phyloP scores from a whole-genome alignment of 106 monocot species.

The Dendrobium chrysotoxum region DNA sequence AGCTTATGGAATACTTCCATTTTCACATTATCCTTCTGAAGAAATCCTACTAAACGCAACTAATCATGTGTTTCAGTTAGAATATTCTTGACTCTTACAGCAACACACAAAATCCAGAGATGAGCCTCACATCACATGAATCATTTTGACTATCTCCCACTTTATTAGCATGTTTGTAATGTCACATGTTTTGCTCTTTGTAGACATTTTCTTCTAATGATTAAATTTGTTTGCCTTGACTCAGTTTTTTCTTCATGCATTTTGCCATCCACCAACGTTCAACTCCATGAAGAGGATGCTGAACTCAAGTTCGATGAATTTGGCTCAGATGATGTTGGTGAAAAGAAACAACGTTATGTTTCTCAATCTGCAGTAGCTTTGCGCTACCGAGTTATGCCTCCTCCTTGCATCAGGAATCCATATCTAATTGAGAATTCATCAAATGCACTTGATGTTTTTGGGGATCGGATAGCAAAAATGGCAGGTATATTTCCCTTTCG shows the following conservation, averaged over 20 bases:
- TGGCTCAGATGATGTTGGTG: conserved; percentile 15
- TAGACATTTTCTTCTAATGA: neutral
- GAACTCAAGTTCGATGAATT: conserved; percentile 27
- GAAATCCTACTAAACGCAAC: neutral
- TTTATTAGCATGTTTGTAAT: neutral
- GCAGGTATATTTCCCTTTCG: conserved; percentile 31
- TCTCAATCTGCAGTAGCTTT: conserved; percentile 82
- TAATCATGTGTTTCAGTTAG: neutral
- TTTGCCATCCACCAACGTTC: conserved; percentile 17
- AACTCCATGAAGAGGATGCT: conserved; percentile 13
- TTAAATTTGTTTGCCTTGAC: neutral
- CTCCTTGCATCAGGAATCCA: conserved; percentile 94
- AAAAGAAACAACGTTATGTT: conserved; percentile 60
- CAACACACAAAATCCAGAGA: neutral
- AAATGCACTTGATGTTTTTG: conserved; percentile 45
- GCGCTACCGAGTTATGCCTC: conserved; percentile 84
- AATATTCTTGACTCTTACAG: neutral
- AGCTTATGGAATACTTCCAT: neutral
- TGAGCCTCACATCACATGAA: neutral
- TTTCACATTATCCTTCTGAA: neutral
- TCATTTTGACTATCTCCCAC: neutral
- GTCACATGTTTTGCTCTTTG: neutral
- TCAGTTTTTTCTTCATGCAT: conserved; percentile 34
- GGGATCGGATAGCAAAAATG: conserved; percentile 48
- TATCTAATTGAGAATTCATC: conserved; percentile 38